Conservation (phyloP, 129 eudicot species). For the Smallanthus sonchifolius region DNA sequence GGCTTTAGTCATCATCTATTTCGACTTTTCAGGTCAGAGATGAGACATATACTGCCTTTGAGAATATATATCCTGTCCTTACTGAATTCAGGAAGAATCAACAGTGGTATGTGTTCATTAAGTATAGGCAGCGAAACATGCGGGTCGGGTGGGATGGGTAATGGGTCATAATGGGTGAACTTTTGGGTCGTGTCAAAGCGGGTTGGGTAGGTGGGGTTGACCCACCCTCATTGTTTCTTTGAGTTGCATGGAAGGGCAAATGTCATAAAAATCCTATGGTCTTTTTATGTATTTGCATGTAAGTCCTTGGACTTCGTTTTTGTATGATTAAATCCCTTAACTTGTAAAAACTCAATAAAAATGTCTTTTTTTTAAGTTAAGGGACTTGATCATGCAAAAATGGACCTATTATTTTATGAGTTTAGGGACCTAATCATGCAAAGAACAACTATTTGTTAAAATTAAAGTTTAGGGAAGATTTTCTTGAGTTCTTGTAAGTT, state of each 20-base stretch:
- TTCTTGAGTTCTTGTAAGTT: too few relatives aligned
- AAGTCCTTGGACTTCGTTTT: neutral
- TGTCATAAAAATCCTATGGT: neutral
- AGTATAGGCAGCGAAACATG: neutral
- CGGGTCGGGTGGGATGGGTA: neutral
- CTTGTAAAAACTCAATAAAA: neutral
- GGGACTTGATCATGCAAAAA: neutral
- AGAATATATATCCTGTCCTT: constrained; percentile 84
- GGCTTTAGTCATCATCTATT: neutral
- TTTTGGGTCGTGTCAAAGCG: neutral
- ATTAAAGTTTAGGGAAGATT: too few relatives aligned
- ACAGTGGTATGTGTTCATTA: constrained; percentile 51
- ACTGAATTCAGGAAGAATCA: constrained; percentile 77
- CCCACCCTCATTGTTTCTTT: too few relatives aligned
- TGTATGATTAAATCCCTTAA: too few relatives aligned
- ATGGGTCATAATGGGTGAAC: neutral
- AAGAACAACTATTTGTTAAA: too few relatives aligned
- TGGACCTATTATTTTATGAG: too few relatives aligned
- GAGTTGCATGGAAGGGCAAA: too few relatives aligned
- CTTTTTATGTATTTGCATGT: neutral
- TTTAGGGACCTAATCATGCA: too few relatives aligned
- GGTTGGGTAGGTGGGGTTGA: neutral
- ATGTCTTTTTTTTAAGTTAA: too few relatives aligned
- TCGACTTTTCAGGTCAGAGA: constrained; percentile 55
- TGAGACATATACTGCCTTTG: constrained; percentile 76